These are phyloP conservation scores for Trichoderma sp. DNA, from an alignment of 2,329 filamentous ascomycete genomes.

Conservation along the genomic window DNA sequence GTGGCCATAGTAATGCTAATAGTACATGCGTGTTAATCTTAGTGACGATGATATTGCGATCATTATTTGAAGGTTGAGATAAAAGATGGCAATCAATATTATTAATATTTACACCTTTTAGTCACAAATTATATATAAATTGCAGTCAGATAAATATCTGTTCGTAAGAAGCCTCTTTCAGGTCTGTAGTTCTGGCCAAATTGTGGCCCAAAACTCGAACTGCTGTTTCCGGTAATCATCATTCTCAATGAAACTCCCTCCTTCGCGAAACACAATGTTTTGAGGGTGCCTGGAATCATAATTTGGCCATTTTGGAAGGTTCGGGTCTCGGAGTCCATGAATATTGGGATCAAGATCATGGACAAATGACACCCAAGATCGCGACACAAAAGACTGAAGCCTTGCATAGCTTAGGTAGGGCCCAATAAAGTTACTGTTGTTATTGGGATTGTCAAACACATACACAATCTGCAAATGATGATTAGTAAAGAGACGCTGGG, in stretches of 20 bases:
- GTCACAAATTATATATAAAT: neutral
- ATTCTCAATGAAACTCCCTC: neutral
- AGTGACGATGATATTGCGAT: neutral
- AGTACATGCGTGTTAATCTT: neutral
- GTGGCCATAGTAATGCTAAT: neutral
- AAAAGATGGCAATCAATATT: neutral
- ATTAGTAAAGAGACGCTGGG: neutral
- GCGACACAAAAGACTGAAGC: neutral
- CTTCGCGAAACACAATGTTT: neutral
- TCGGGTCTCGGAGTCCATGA: neutral
- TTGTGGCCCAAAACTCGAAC: neutral
- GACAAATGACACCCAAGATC: slow-evolving; percentile 1
- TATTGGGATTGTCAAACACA: slow-evolving; percentile 2
- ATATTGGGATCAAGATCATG: neutral
- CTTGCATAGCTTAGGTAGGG: neutral
- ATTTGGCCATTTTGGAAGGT: neutral
- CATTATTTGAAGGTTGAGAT: neutral
- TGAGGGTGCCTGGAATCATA: neutral
- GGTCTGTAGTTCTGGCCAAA: neutral
- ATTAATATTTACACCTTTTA: neutral
- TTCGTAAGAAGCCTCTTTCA: neutral
- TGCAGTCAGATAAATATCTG: neutral
- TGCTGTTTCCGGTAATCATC: slow-evolving; percentile 1
- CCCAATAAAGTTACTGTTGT: slow-evolving; percentile 4
- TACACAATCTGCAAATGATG: neutral